Percentiles rank a stretch among this genome's conserved stretches.
Evolutionary conservation across 176 grass and related monocot species (phyloP).

Genomic region (Hordeum marinum): DNA sequence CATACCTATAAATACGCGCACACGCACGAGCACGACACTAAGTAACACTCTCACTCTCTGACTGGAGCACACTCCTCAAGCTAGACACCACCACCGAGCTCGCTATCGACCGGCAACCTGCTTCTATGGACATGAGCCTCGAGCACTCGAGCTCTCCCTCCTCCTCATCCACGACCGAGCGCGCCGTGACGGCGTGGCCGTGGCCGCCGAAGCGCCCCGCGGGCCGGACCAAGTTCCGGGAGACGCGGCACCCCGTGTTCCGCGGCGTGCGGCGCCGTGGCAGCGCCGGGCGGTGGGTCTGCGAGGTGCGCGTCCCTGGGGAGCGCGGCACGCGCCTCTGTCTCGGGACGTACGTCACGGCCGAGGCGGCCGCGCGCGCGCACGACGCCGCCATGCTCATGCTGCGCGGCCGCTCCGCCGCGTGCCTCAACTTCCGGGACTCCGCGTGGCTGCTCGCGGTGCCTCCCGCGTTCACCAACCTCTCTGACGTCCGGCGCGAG

Average conservation of each 20-base stretch:
- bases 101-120: background rate
- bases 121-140: background rate
- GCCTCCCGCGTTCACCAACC: background rate
- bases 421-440: conserved; percentile 2
- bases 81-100: background rate
- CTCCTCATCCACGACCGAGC: background rate
- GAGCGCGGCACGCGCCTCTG: conserved; percentile 49
- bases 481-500: background rate
- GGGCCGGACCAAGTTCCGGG: conserved; percentile 33
- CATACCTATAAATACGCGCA: background rate
- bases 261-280: conserved; percentile 21
- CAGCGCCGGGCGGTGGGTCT: conserved; percentile 29
- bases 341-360: conserved; percentile 64
- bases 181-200: background rate
- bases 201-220: conserved; percentile 4
- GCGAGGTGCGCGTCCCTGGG: conserved; percentile 32
- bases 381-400: conserved; percentile 70
- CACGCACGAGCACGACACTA: background rate
- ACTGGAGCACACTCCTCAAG: background rate
- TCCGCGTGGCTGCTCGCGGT: background rate
- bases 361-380: conserved; percentile 65
- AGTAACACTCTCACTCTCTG: conserved; percentile 2
- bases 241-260: conserved; percentile 39
- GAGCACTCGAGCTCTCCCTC: background rate
- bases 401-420: conserved; percentile 22